Percentiles rank a stretch among this genome's conserved stretches.
Conservation (phyloP, 2,329 filamentous ascomycete genomes). For the Colletotrichum ledebouriae region DNA sequence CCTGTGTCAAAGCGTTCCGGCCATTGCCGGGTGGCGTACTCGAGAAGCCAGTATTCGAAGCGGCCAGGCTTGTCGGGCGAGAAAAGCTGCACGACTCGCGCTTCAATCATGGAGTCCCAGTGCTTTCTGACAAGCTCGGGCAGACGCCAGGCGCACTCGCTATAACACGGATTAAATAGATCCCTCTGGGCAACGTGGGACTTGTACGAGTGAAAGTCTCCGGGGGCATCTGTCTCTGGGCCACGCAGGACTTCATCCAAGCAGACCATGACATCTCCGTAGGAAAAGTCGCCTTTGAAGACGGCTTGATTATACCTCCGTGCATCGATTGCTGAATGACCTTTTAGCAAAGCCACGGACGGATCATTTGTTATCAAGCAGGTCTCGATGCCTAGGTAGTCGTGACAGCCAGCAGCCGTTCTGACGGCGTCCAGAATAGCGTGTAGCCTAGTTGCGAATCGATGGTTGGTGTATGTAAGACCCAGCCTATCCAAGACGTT, state of each 20-base stretch:
- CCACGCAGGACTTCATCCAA: slow-evolving; percentile 11
- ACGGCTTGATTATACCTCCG: not conserved
- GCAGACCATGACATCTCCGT: not conserved
- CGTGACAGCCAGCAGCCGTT: not conserved
- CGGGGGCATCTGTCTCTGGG: not conserved
- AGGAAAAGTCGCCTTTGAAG: not conserved
- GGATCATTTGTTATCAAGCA: not conserved
- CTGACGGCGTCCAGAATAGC: not conserved
- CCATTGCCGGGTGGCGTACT: slow-evolving; percentile 50
- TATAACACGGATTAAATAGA: slow-evolving; percentile 16
- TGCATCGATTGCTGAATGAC: not conserved
- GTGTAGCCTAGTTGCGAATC: not conserved
- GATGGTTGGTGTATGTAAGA: not conserved
- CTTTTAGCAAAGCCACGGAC: too few species aligned
- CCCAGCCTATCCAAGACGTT: not conserved
- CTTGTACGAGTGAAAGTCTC: slow-evolving; percentile 7
- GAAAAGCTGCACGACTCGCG: slow-evolving; percentile 50
- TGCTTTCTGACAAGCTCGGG: slow-evolving; percentile 46
- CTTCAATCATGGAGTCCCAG: slow-evolving; percentile 46
- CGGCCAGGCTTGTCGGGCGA: slow-evolving; percentile 45
- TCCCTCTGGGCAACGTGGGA: slow-evolving; percentile 8
- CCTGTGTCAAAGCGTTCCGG: slow-evolving; percentile 45
- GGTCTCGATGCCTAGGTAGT: not conserved
- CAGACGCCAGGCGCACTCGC: slow-evolving; percentile 42
- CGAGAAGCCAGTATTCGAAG: slow-evolving; percentile 54